A percentile compares a stretch with the other conserved stretches of the same genome.
Conservation (phyloP, 352 stramenopile species). For the Pythium brachiatum region DNA sequence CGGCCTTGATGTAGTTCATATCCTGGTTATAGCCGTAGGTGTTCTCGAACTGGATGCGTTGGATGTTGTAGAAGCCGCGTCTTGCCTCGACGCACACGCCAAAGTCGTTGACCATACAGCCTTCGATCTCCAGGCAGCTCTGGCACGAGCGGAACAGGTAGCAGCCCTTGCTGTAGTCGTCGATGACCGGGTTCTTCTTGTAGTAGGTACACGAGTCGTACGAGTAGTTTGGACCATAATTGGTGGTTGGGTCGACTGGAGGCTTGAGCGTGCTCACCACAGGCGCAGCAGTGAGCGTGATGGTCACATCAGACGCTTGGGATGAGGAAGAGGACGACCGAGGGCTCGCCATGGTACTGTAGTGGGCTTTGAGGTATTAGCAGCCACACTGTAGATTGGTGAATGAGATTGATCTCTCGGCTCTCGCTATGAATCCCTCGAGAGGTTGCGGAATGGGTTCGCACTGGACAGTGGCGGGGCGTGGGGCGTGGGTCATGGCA, state of each 20-base stretch:
- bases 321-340: slow-evolving; percentile 4
- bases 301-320: not conserved
- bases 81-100: slow-evolving; percentile 17
- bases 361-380: not conserved
- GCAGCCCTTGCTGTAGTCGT: slow-evolving; percentile 13
- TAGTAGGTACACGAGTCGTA: slow-evolving; percentile 16
- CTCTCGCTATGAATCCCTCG: no score
- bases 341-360: slow-evolving; percentile 3
- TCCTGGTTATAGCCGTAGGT: slow-evolving; percentile 12
- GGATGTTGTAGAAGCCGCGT: slow-evolving; percentile 10
- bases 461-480: no score
- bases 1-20: slow-evolving; percentile 23
- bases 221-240: not conserved
- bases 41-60: not conserved
- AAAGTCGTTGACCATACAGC: slow-evolving; percentile 24
- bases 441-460: no score
- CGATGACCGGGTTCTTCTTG: slow-evolving; percentile 1
- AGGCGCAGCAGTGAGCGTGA: not conserved
- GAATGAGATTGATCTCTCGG: no score
- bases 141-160: slow-evolving; percentile 26
- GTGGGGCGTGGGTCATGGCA: no score
- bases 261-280: not conserved
- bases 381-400: not conserved
- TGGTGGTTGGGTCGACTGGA: not conserved
- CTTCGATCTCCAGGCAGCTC: slow-evolving; percentile 21